Conservation (phyloP, 2,329 filamentous ascomycete species). For the Hymenoscyphus scutula region DNA sequence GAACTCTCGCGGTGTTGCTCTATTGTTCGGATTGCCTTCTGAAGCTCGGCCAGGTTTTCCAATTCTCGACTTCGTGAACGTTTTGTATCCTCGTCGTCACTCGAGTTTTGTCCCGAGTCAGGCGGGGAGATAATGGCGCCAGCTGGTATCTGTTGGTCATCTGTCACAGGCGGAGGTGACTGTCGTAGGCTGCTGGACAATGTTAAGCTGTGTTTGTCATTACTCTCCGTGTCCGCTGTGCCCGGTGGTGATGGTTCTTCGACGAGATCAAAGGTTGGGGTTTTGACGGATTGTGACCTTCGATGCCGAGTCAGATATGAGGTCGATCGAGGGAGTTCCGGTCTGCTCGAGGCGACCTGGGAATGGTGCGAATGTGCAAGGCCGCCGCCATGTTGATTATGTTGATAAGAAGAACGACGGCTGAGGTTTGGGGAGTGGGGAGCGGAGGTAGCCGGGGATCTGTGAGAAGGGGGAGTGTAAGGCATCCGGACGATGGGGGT, state of each 20-base stretch:
- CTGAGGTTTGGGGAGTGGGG: constrained; percentile 55
- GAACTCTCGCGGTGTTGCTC: constrained; percentile 62
- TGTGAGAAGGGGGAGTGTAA: constrained; percentile 77
- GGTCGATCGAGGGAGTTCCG: constrained; percentile 59
- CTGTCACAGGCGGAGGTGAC: constrained; percentile 78
- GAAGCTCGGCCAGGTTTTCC: constrained; percentile 55
- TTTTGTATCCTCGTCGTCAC: constrained; percentile 72
- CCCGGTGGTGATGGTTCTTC: constrained; percentile 31
- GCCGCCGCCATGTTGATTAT: constrained; percentile 34
- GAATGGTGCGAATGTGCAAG: background rate
- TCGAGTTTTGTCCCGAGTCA: constrained; percentile 76
- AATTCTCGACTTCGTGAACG: constrained; percentile 27
- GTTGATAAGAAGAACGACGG: constrained; percentile 57
- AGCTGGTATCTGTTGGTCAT: constrained; percentile 69
- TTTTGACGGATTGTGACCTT: constrained; percentile 51
- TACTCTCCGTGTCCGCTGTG: constrained; percentile 31
- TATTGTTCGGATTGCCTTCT: constrained; percentile 80
- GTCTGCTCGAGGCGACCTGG: constrained; percentile 40
- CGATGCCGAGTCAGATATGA: constrained; percentile 65
- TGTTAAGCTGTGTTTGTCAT: constrained; percentile 32
- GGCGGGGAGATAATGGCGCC: constrained; percentile 89
- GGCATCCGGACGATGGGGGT: constrained; percentile 60
- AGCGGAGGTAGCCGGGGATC: constrained; percentile 59
- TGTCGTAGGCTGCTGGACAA: constrained; percentile 67
- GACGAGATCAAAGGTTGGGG: constrained; percentile 32